Base-by-base conservation (phyloP, 345 rosid genomes). In the Populus pruinosa region DNA sequence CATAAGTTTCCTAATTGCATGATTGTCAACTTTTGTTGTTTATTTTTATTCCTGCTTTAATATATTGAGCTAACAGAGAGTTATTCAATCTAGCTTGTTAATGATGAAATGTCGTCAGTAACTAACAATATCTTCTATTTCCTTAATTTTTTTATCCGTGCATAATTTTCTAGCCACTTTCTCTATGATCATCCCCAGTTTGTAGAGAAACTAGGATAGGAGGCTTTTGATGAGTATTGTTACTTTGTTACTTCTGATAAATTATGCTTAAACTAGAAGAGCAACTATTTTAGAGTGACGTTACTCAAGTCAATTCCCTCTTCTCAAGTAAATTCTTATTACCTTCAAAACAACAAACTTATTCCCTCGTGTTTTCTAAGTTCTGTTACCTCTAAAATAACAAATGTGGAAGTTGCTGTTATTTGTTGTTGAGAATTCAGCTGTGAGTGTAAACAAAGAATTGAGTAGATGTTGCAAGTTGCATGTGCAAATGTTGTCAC, bases 171-270 rank as follows among this genome's bases (percentile, higher is more conserved):
- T 50, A 31, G 44, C 44, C 9, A 10, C 44, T 41, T 10, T 47
- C 14, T 21, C n/a, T 35, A 63, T 8, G 16, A 63, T 18, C 49
- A 39, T n/a, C 31, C 23, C 72, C 1, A n/a, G 36, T 76, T 53
- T 20, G 59, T 41, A 4, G 50, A 39, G 56, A 65, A n/a, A 59
- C 25, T 35, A 49, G 12, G 71, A 64, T 29, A 63, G 59, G 73
- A 74, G 41, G 63, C 56, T 47, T 39, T 49, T 43, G 31, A 50
- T 23, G 41, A 82, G 21, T 38, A 12, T 73, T 63, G 38, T 35
- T 43, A 47, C 75, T 73, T 59, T 73, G 38, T n/a, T 50, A 35
- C 81, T 25, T 39, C 14, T 66, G 64, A 69, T 72, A 44, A 16
- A 70, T 25, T 38, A 38, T 35, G 55, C 63, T 10, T 67, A 31